A percentile compares a stretch with the other conserved stretches of the same genome.
Evolutionary conservation across 2,329 filamentous ascomycete species (phyloP).

Genomic region (Colletotrichum lini): DNA sequence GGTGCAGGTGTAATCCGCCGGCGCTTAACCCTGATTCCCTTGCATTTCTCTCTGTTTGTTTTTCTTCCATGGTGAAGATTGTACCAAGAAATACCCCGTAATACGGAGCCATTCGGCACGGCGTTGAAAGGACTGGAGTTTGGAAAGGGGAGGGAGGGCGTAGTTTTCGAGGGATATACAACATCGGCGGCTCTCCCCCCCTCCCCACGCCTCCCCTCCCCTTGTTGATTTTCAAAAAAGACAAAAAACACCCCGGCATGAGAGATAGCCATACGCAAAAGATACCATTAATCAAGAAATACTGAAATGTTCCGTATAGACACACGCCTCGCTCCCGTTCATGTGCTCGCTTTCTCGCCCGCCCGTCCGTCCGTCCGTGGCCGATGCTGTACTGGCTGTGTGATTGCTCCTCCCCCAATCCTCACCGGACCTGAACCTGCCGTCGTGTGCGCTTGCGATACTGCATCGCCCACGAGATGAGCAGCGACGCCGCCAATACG

Average conservation of each 20-base stretch:
- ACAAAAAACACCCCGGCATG: constrained; percentile 3
- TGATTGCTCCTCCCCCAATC: no score
- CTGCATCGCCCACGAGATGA: neutral
- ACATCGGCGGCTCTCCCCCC: neutral
- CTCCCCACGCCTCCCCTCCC: no score
- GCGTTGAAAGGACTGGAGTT: constrained; percentile 17
- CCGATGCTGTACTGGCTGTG: neutral
- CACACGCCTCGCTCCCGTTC: neutral
- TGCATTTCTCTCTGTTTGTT: no score
- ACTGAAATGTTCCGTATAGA: neutral
- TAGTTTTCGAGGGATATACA: neutral
- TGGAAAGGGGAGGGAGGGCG: neutral
- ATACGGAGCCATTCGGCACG: neutral
- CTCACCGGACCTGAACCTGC: neutral
- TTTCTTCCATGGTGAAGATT: neutral
- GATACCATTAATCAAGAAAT: constrained; percentile 32
- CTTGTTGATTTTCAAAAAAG: constrained; percentile 2
- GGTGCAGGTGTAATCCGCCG: constrained; percentile 23
- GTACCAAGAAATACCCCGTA: neutral
- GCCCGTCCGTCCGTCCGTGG: neutral
- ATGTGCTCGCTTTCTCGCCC: no score
- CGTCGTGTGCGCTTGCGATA: constrained; percentile 1
- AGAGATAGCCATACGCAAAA: constrained; percentile 25
- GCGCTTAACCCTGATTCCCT: no score
- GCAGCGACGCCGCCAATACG: neutral